Conservation (phyloP, 352 stramenopile species). For the Phytophthora agathidicida region DNA sequence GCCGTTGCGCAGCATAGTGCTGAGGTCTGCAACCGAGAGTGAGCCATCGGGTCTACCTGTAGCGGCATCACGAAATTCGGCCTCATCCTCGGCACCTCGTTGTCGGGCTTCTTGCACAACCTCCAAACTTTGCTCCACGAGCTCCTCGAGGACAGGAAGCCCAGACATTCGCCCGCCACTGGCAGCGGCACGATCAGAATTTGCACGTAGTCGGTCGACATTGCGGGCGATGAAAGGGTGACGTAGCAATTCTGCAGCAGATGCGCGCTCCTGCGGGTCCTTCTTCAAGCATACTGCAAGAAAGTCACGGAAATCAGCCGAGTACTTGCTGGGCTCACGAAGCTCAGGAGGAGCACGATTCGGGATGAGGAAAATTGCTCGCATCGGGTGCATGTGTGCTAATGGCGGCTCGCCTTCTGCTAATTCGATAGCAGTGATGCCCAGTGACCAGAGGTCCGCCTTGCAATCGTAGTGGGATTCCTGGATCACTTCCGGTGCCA, state of each 20-base stretch:
- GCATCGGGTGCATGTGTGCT: constrained; percentile 89
- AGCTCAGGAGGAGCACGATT: constrained; percentile 67
- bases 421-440: constrained; percentile 92
- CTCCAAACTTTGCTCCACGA: constrained; percentile 76
- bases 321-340: constrained; percentile 45
- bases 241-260: constrained; percentile 50
- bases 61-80: constrained; percentile 51
- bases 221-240: constrained; percentile 74
- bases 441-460: constrained; percentile 83
- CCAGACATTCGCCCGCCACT: constrained; percentile 27
- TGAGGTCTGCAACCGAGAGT: constrained; percentile 66
- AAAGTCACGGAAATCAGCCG: constrained; percentile 63
- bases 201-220: constrained; percentile 49
- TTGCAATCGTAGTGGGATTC: constrained; percentile 87
- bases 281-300: constrained; percentile 72
- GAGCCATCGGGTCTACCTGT: constrained; percentile 65
- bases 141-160: constrained; percentile 66
- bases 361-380: constrained; percentile 82
- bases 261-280: constrained; percentile 53
- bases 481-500: constrained; percentile 92
- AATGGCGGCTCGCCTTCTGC: constrained; percentile 86
- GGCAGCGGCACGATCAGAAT: constrained; percentile 18
- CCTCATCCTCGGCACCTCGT: constrained; percentile 55
- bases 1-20: constrained; percentile 65
- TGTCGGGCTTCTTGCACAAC: constrained; percentile 62